Base-by-base conservation (phyloP, 164 flowering plant species). In the Nelumbo lutea region DNA sequence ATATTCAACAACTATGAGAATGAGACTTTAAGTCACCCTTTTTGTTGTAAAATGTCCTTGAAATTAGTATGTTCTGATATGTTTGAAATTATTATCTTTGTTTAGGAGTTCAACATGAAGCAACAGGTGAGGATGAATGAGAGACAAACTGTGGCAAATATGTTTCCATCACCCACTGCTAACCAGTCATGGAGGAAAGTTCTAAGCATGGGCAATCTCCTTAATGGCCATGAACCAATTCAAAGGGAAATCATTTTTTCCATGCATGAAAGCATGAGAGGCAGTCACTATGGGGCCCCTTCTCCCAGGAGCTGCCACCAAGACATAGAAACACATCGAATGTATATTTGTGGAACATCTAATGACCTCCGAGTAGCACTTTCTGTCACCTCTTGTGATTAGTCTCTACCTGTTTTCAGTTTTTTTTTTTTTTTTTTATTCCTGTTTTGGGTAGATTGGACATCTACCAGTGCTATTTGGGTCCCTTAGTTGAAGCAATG, bases 151-250 rank as follows among this genome's bases (percentile, higher is more conserved):
- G 81, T 93, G 38, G 75, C 83, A 1, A 79, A 84, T 74, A 74
- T 96, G 88, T 96, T 93, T 70, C 59, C 77, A 45, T 86, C 79
- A 7, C 98, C 98, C 9, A 87, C 86, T 6, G 88, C 93, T 9
- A 91, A 87, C 68, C 99, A 93, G 75, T 93, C 97, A 57, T 93
- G 99, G 99, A 87, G 99, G 72, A 93, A 91, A 73, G 97, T 88
- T 59, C 69, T 93, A 71, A 91, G 96, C 82, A 91, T 93, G 99
- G 99, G 99, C 38, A 96, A 96, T 79, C 97, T 91, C 74, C 90
- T 96, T 44, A 93, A 93, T 72, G 99, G 99, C 62, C 98, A 96
- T 64, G 98, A 96, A 72, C 99, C 99, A 43, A 71, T 81, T 10
- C 62, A 82, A 3, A 80, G 99, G 79, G 98, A 96, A 73, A 87